Conservation (phyloP, 768 basidiomycete genomes). For the Kwoniella mangroviensis region DNA sequence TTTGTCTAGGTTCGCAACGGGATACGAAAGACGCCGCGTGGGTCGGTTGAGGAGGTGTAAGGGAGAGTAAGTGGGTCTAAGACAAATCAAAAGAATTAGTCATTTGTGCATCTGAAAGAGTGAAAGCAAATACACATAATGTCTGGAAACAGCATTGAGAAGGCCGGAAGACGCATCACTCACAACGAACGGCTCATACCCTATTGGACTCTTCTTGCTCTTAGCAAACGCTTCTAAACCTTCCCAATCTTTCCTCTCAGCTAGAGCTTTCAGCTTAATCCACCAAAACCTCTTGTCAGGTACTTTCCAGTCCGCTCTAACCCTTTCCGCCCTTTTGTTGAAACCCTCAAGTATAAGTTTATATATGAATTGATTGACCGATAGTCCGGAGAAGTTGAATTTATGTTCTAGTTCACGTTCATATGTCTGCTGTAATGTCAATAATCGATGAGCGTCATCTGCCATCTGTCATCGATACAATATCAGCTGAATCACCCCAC, state of each 20-base stretch:
- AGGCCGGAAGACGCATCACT: slow-evolving; percentile 23
- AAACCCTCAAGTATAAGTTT: slow-evolving; percentile 76
- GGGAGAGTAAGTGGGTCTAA: slow-evolving; percentile 50
- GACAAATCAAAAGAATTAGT: background rate
- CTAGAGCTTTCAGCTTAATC: slow-evolving; percentile 81
- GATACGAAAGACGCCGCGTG: slow-evolving; percentile 77
- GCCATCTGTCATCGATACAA: slow-evolving; percentile 68
- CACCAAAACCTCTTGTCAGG: slow-evolving; percentile 97
- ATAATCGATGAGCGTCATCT: slow-evolving; percentile 78
- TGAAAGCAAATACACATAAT: no score
- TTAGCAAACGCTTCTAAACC: slow-evolving; percentile 82
- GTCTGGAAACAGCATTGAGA: background rate
- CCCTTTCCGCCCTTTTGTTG: slow-evolving; percentile 84
- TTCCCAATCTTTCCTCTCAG: slow-evolving; percentile 80
- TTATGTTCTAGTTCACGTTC: slow-evolving; percentile 83
- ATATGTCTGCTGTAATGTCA: slow-evolving; percentile 79
- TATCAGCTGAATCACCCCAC: no score
- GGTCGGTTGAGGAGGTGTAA: slow-evolving; percentile 63
- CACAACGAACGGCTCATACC: slow-evolving; percentile 70
- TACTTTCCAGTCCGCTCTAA: slow-evolving; percentile 88
- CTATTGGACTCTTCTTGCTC: slow-evolving; percentile 88
- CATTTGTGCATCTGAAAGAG: background rate
- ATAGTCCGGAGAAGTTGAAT: slow-evolving; percentile 77
- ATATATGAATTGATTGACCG: slow-evolving; percentile 84
- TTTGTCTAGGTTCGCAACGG: slow-evolving; percentile 79